These are phyloP conservation scores for Umbellularia californica DNA, from an alignment of 164 flowering plant species.

Conservation along the genomic window DNA sequence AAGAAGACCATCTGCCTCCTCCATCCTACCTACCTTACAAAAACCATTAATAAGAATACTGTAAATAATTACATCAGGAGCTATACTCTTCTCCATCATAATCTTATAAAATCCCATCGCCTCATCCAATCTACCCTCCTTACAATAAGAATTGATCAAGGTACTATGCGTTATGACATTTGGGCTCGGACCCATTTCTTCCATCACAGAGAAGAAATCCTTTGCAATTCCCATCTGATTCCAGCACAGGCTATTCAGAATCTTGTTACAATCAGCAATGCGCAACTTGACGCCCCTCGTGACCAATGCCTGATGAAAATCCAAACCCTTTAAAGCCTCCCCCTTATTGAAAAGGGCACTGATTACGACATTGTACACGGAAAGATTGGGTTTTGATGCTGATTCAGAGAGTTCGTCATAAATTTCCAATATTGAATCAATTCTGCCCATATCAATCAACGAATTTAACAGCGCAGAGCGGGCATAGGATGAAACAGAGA, in stretches of 20 bases:
- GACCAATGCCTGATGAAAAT: constrained; percentile 28
- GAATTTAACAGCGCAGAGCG: constrained; percentile 22
- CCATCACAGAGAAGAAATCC: constrained; percentile 24
- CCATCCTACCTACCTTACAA: constrained; percentile 32
- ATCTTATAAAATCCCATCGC: constrained; percentile 36
- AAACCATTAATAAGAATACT: constrained; percentile 41
- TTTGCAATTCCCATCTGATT: constrained; percentile 21
- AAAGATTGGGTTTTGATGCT: constrained; percentile 3
- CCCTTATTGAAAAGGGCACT: constrained; percentile 27
- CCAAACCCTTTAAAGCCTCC: constrained; percentile 19
- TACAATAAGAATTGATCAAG: constrained; percentile 33
- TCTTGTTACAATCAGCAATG: constrained; percentile 37
- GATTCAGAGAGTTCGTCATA: constrained; percentile 18
- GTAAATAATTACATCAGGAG: constrained; percentile 45
- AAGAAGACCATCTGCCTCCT: constrained; percentile 34
- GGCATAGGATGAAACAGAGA: constrained; percentile 24
- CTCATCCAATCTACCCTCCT: constrained; percentile 29
- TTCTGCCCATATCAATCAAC: constrained; percentile 20
- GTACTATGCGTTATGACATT: constrained; percentile 41
- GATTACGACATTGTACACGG: constrained; percentile 31
- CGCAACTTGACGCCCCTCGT: constrained; percentile 22
- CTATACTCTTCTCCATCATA: constrained; percentile 32
- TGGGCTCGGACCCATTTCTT: constrained; percentile 36
- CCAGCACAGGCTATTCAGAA: constrained; percentile 31
- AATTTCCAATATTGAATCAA: constrained; percentile 22